A percentile compares a stretch with the other conserved stretches of the same genome.
Conservation (phyloP, 257 asterid species). For the Cordia subcordata region DNA sequence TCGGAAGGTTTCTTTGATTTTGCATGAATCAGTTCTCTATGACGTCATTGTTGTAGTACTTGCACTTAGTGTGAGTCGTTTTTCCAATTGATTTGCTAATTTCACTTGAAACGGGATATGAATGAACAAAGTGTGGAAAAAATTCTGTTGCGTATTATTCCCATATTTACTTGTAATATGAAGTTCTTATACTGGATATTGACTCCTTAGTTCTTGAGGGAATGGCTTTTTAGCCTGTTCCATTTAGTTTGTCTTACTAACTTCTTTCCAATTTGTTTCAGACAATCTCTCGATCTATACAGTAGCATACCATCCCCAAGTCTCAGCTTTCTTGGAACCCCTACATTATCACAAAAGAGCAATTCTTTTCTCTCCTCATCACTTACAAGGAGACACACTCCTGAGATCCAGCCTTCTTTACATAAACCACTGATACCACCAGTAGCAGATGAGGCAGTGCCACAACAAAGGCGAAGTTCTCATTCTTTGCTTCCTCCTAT, state of each 20-base stretch:
- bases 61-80: no score
- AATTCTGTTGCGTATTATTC: no score
- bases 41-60: no score
- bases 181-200: no score
- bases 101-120: no score
- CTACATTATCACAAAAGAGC: conserved; percentile 50
- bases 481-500: conserved; percentile 55
- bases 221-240: no score
- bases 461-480: conserved; percentile 52
- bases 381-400: conserved; percentile 66
- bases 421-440: conserved; percentile 60
- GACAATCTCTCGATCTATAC: conserved; percentile 91
- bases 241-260: conserved; percentile 9
- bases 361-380: conserved; percentile 74
- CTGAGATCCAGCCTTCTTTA: conserved; percentile 65
- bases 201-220: no score
- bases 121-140: no score
- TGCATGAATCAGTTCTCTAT: no score
- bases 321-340: conserved; percentile 66
- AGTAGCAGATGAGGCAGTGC: conserved; percentile 40
- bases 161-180: no score
- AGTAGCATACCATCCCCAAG: conserved; percentile 85
- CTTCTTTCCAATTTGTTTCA: conserved; percentile 24
- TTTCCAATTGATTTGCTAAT: no score
- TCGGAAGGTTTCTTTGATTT: no score